These are phyloP conservation scores for Neocatenulostroma microsporum DNA, from an alignment of 2,329 filamentous ascomycete genomes.

Conservation along the genomic window DNA sequence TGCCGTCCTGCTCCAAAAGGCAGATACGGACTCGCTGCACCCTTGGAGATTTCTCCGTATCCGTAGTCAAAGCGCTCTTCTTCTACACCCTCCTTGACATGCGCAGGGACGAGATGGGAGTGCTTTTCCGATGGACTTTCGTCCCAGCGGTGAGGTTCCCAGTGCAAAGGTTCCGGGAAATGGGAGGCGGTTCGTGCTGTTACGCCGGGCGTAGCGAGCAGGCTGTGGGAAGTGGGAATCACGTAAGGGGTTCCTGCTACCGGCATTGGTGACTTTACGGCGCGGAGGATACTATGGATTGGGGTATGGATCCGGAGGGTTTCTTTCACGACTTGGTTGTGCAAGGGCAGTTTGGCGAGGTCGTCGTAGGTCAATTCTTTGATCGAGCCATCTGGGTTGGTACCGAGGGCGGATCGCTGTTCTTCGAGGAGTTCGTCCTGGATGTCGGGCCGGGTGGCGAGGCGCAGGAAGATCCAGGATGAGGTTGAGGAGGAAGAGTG, in stretches of 20 bases:
- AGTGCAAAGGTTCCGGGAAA: constrained; percentile 74
- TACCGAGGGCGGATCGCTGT: constrained; percentile 65
- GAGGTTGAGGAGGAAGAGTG: constrained; percentile 80
- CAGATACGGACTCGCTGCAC: constrained; percentile 79
- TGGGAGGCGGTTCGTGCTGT: constrained; percentile 62
- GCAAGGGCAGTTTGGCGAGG: constrained; percentile 69
- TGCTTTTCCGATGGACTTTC: constrained; percentile 45
- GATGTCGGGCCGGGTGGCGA: constrained; percentile 69
- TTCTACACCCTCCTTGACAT: constrained; percentile 23
- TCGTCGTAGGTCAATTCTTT: constrained; percentile 69
- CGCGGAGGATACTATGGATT: constrained; percentile 91
- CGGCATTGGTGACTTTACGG: constrained; percentile 80
- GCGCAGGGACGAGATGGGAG: constrained; percentile 21
- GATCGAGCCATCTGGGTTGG: constrained; percentile 47
- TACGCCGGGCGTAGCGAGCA: constrained; percentile 80
- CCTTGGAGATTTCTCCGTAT: constrained; percentile 88
- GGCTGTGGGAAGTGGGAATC: constrained; percentile 69
- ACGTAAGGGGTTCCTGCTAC: constrained; percentile 75
- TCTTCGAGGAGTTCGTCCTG: constrained; percentile 76
- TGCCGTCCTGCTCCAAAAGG: constrained; percentile 91
- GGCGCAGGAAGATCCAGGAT: constrained; percentile 75
- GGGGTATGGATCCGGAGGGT: constrained; percentile 84
- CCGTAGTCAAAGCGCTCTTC: constrained; percentile 81
- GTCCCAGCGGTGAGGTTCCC: constrained; percentile 91
- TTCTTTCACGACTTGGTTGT: constrained; percentile 81